Evolutionary conservation across 371 early-diverging fungal species (phyloP).

Genomic region (Nematocida displodere): DNA sequence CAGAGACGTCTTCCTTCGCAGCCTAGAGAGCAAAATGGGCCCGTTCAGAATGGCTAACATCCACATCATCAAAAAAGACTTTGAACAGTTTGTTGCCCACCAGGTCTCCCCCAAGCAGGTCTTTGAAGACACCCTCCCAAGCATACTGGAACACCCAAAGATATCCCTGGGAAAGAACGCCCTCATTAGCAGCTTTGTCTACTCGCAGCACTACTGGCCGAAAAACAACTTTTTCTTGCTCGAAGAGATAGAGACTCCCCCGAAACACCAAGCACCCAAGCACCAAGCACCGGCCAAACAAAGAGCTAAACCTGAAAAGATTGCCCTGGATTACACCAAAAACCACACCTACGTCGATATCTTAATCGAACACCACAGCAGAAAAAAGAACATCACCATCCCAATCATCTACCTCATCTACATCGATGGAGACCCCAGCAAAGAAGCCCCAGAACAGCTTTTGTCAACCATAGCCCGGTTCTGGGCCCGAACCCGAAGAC

Average conservation of each 20-base stretch:
- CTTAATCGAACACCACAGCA: not conserved
- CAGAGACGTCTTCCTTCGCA: not conserved
- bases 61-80: constrained; percentile 40
- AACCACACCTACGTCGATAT: constrained; percentile 19
- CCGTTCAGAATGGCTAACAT: constrained; percentile 12
- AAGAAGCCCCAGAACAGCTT: too few relatives aligned
- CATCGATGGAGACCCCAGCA: not conserved
- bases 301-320: not conserved
- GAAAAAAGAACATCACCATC: not conserved
- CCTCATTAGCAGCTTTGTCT: not conserved
- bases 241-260: not conserved
- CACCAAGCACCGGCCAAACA: not conserved
- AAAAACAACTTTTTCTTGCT: constrained; percentile 4
- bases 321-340: not conserved
- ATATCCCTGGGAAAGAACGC: not conserved
- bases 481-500: too few relatives aligned
- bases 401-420: constrained; percentile 6
- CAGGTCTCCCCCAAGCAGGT: not conserved
- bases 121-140: not conserved
- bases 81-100: not conserved
- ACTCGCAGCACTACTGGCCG: constrained; percentile 48
- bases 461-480: too few relatives aligned
- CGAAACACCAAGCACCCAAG: not conserved
- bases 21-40: constrained; percentile 35
- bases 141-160: not conserved